Base-by-base conservation (phyloP, 2,329 filamentous ascomycete genomes). In the Talaromyces islandicus region DNA sequence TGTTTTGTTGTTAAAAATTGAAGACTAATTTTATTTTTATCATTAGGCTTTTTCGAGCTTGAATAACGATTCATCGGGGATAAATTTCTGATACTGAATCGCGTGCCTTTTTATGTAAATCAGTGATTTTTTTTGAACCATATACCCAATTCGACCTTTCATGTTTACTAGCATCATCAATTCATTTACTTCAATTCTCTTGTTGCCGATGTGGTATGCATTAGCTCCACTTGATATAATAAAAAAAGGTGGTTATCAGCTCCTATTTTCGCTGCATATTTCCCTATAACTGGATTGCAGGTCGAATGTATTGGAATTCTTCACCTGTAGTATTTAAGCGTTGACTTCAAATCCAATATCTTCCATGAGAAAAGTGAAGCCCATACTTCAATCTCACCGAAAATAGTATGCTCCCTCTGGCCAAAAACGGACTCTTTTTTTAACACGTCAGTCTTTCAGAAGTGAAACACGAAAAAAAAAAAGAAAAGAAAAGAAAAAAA, bases 31-130 rank as follows among this genome's bases (percentile, higher is more conserved):
- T 58, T 66, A 38, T 66, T 56, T 29, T 17, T 62, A 21, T 38
- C 48, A 12, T 46, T 19, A 75, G 73, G 73, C 72, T 2, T 70
- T 74, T 29, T 71, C 71, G 0, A 74, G 65, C 62, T 65, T 73
- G 14, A 67, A 68, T 6, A 70, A 66, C 61, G 70, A 74, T 51
- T 64, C 68, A 1, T 70, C 70, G 3, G 65, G 65, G 3, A 65
- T 67, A 25, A 66, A 64, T 30, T 66, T 70, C 58, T 68, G 52
- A 63, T 12, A 70, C n/a, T 46, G 43, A 24, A 10, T 38, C 2
- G 7, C 14, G 14, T 38, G 14, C 35, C 6, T 38, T 17, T 38
- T 38, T n/a, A 12, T 38, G 35, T 38, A 38, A 38, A n/a, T n/a
- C n/a, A 38, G 35, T 38, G 35, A n/a, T 38, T n/a, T 7, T 3